Evolutionary conservation across 78 protist genomes (phyloP), one percentile per base, ranked within the genome.

Genomic region (Chrysochromulina parva): DNA sequence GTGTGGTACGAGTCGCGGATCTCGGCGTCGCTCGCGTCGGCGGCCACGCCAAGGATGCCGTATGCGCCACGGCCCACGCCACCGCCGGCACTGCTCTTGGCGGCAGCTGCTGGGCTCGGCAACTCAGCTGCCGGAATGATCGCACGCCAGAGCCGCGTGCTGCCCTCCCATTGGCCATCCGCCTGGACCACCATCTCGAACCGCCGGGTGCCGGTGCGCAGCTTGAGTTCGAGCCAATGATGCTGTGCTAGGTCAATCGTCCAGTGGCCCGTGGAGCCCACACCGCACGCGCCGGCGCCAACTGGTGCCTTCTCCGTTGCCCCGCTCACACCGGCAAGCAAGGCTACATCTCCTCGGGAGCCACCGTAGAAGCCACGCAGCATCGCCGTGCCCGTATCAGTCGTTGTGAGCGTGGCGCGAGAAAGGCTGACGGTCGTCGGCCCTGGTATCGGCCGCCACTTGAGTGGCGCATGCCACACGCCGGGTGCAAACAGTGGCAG

Each of bases 171-270:
- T 55, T 1, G 2, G 26, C 55, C 82, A 4, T 74, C 76, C 48
- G 6, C 9, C 82, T 74, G 82, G 57, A 74, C 13, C 57, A 74
- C 82, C 55, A 74, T 14, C 82, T 74, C 82, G 24, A 48, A 74
- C 82, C 1, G 50, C 50, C 82, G 53, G 14, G 57, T n/a, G 26
- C 48, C 82, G 58, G 57, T 74, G 58, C 55, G 50, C 82, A 74
- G 58, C 55, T 19, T 38, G 26, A 74, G 24, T 55, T 74, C 82
- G 58, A 74, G 82, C 82, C 82, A 74, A 55, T 74, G 82, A 55
- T 74, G 82, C 82, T 74, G 82, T 26, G 53, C 3, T 7, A 74
- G 26, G 26, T 74, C 82, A 13, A 6, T 2, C 50, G 3, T 2
- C 82, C 82, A 74, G 28, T 13, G 82, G 13, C 28, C 82, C 16